Percentiles rank a stretch among this genome's conserved stretches.
Evolutionary conservation across 495 filamentous ascomycete species (phyloP).

Genomic region (Pseudoneurospora amorphoporcata): DNA sequence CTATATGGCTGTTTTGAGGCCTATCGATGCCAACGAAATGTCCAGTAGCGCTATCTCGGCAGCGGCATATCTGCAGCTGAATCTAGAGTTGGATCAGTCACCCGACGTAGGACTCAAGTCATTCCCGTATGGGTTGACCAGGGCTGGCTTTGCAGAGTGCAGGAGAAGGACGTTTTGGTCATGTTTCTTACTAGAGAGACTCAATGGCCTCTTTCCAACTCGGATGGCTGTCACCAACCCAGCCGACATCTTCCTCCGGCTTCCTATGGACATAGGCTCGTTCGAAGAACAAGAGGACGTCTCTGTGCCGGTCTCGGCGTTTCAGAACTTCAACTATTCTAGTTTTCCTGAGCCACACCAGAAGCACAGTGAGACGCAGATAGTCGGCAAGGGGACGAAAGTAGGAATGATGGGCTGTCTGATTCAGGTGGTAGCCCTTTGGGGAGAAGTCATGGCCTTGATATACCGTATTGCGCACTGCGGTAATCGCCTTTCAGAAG

Average conservation of each 20-base stretch:
- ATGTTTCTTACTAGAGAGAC: slow-evolving; percentile 51
- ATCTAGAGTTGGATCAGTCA: slow-evolving; percentile 47
- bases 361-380: background rate
- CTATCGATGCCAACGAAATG: slow-evolving; percentile 48
- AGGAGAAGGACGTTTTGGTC: slow-evolving; percentile 60
- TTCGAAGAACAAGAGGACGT: slow-evolving; percentile 47
- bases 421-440: slow-evolving; percentile 50
- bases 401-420: slow-evolving; percentile 50
- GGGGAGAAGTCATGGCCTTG: slow-evolving; percentile 51
- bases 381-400: background rate
- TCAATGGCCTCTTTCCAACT: slow-evolving; percentile 46
- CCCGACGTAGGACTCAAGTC: slow-evolving; percentile 32
- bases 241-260: slow-evolving; percentile 51
- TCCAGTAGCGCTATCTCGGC: slow-evolving; percentile 48
- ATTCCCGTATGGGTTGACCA: slow-evolving; percentile 48
- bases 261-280: slow-evolving; percentile 46
- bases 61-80: slow-evolving; percentile 46
- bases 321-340: slow-evolving; percentile 3
- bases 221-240: slow-evolving; percentile 33
- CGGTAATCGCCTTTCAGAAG: slow-evolving; percentile 7
- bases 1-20: slow-evolving; percentile 48
- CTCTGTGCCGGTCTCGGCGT: slow-evolving; percentile 35
- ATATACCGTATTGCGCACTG: slow-evolving; percentile 46
- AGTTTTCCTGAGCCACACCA: background rate
- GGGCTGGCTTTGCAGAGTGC: slow-evolving; percentile 50